A percentile compares a stretch with the other conserved stretches of the same genome.
phyloP scores from a whole-genome alignment of 768 basidiomycete genomes.

The Postia placenta region DNA sequence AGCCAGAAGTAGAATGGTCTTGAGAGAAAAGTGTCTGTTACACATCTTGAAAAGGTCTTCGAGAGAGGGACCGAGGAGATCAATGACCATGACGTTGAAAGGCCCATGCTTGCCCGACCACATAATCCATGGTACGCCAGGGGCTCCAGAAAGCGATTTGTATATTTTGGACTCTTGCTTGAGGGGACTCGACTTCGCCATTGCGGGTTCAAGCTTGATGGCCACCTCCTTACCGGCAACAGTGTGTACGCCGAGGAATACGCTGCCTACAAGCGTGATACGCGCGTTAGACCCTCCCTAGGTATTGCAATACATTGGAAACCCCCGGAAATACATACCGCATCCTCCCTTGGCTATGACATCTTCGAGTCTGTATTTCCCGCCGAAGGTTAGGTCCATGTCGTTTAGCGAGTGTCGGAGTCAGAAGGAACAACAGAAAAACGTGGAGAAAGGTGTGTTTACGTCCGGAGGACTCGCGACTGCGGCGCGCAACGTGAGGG shows the following conservation, averaged over 20 bases:
- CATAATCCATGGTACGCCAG: conserved; percentile 88
- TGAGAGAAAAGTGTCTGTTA: conserved; percentile 89
- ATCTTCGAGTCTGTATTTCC: conserved; percentile 73
- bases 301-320: background rate
- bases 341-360: conserved; percentile 80
- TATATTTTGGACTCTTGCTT: conserved; percentile 90
- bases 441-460: background rate
- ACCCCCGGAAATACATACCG: conserved; percentile 34
- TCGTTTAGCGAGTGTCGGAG: conserved; percentile 1
- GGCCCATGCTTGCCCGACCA: conserved; percentile 89
- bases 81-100: conserved; percentile 98
- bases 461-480: background rate
- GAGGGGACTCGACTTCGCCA: conserved; percentile 52
- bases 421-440: conserved; percentile 6
- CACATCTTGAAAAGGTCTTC: conserved; percentile 86
- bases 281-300: background rate
- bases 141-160: conserved; percentile 84
- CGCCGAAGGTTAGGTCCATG: conserved; percentile 51
- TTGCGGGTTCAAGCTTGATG: conserved; percentile 73
- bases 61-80: conserved; percentile 86
- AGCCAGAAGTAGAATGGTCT: conserved; percentile 88
- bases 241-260: conserved; percentile 74
- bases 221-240: conserved; percentile 80
- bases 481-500: background rate
- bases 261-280: conserved; percentile 44